Conservation (phyloP, 2,329 filamentous ascomycete genomes). For the Aspergillus nomiae region DNA sequence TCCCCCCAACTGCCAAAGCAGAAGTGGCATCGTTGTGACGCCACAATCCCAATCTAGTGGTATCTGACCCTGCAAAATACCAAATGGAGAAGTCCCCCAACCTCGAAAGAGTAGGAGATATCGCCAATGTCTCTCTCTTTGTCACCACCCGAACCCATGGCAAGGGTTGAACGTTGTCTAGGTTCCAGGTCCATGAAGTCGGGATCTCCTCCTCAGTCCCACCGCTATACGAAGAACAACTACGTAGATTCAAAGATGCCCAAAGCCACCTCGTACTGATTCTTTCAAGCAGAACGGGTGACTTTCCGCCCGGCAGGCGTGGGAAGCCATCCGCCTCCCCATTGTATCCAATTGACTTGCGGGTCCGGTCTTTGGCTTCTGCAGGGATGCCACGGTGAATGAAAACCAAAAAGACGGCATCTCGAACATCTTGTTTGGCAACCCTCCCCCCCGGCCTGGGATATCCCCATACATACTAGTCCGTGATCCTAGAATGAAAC, state of each 20-base stretch:
- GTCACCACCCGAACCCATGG: not conserved
- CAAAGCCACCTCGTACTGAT: not conserved
- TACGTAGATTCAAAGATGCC: not conserved
- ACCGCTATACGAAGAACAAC: not conserved
- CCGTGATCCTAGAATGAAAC: not conserved
- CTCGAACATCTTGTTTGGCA: not conserved
- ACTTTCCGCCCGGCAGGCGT: not conserved
- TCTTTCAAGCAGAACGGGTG: not conserved
- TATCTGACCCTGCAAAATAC: not conserved
- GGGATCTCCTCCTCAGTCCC: not conserved
- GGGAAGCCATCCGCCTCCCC: not conserved
- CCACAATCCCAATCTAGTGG: not conserved
- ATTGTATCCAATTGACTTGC: not conserved
- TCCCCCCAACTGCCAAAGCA: not conserved
- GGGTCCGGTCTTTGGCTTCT: not conserved
- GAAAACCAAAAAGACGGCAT: not conserved
- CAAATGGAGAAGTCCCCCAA: not conserved
- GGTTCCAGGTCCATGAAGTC: slow-evolving; percentile 1
- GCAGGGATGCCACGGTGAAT: not conserved
- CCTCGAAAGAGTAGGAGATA: not conserved
- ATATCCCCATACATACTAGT: not conserved
- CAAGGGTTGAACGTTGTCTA: not conserved
- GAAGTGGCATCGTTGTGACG: not conserved
- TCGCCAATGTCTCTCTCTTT: not conserved
- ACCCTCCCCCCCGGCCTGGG: not conserved